These are phyloP conservation scores for Phanerochaete carnosa DNA, from an alignment of 768 basidiomycete species.

Conservation along the genomic window DNA sequence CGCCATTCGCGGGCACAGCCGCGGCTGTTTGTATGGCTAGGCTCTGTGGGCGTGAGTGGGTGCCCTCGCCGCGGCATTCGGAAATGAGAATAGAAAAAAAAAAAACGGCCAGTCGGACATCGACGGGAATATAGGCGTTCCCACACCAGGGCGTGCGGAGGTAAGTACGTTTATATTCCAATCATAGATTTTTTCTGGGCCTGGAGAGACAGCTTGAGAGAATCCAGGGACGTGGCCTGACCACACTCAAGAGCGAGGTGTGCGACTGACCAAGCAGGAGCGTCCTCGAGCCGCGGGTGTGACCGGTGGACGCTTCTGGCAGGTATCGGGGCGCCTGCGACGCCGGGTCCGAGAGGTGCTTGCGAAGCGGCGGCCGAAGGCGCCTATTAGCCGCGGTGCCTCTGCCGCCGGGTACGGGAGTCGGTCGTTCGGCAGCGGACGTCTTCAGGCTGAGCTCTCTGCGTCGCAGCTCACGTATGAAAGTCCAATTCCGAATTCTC, in stretches of 20 bases:
- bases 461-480: neutral
- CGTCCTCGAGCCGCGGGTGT: too few species aligned
- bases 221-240: neutral
- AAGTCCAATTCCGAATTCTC: neutral
- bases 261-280: too few species aligned
- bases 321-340: neutral
- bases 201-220: neutral
- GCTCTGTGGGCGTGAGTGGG: slow-evolving; percentile 1
- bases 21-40: neutral
- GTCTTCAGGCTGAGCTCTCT: neutral
- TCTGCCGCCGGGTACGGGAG: neutral
- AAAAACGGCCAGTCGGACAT: too few species aligned
- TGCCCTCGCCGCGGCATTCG: neutral
- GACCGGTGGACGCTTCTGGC: neutral
- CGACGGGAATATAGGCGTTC: neutral
- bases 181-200: too few species aligned
- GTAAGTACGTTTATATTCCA: too few species aligned
- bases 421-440: neutral
- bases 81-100: too few species aligned
- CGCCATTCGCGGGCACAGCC: neutral
- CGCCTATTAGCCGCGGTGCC: neutral
- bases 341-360: too few species aligned
- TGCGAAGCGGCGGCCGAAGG: neutral
- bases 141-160: too few species aligned
- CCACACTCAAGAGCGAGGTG: too few species aligned